Conservation (phyloP, 306 rosid genomes). For the Ammopiptanthus mongolicus region DNA sequence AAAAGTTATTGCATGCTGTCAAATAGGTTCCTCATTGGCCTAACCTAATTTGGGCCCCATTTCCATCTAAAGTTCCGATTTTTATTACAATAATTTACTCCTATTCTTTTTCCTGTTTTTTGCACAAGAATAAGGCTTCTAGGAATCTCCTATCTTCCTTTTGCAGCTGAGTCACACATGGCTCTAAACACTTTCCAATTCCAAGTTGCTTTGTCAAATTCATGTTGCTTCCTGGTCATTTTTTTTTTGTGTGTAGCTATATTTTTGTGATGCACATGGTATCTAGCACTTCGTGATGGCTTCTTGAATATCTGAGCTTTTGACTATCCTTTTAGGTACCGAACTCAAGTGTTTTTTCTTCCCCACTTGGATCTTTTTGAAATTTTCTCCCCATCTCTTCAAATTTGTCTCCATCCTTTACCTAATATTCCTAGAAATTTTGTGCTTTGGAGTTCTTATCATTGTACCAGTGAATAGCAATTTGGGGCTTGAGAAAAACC, state of each 20-base stretch:
- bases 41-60: conserved; percentile 44
- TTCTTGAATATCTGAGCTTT: conserved; percentile 29
- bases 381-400: background rate
- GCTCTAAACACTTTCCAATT: background rate
- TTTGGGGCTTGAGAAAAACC: background rate
- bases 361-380: conserved; percentile 6
- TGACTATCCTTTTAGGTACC: conserved; percentile 43
- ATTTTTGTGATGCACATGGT: conserved; percentile 23
- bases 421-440: conserved; percentile 20
- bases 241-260: too few species aligned
- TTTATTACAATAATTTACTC: too few species aligned
- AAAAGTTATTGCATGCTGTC: conserved; percentile 25
- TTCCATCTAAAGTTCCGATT: too few species aligned
- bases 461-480: background rate
- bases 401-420: conserved; percentile 11
- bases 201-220: background rate
- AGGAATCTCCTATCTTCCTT: too few species aligned
- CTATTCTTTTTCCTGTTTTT: background rate
- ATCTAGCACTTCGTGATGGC: conserved; percentile 22
- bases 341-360: conserved; percentile 10
- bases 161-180: background rate
- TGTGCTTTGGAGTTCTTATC: conserved; percentile 1
- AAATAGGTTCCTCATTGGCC: conserved; percentile 18
- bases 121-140: background rate
- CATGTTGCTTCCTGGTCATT: conserved; percentile 2